phyloP scores from a whole-genome alignment of 345 rosid genomes.

The Cardiospermum halicacabum region DNA sequence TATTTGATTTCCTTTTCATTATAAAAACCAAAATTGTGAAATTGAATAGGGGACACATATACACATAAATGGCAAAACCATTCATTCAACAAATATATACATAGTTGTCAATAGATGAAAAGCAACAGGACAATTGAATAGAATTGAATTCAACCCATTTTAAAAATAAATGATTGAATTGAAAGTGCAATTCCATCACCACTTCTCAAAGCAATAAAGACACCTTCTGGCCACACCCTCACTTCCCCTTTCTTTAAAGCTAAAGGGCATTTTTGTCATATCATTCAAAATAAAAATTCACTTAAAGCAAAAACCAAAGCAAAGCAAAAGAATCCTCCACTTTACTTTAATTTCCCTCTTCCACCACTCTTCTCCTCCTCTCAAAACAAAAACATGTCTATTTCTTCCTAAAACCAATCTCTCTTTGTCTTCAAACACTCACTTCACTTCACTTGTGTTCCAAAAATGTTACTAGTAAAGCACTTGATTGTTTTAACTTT shows the following conservation, averaged over 20 bases:
- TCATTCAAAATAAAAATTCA: slow-evolving; percentile 19
- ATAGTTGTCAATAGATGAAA: slow-evolving; percentile 24
- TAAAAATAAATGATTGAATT: too few species aligned
- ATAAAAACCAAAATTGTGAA: not conserved
- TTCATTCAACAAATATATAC: not conserved
- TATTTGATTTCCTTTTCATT: not conserved
- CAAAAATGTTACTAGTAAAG: too few species aligned
- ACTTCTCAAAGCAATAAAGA: slow-evolving; percentile 49
- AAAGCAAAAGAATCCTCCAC: slow-evolving; percentile 26
- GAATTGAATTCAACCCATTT: too few species aligned
- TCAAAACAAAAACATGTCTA: too few species aligned
- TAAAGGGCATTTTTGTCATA: slow-evolving; percentile 45
- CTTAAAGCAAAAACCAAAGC: slow-evolving; percentile 16
- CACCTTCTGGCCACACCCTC: too few species aligned
- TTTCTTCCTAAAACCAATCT: too few species aligned
- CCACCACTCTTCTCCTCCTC: too few species aligned
- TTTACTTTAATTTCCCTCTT: slow-evolving; percentile 34
- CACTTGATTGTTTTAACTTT: slow-evolving; percentile 42
- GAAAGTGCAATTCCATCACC: slow-evolving; percentile 48
- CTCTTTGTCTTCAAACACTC: too few species aligned
- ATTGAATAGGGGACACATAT: not conserved
- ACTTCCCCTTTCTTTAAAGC: slow-evolving; percentile 46
- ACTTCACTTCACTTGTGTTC: too few species aligned
- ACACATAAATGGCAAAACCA: not conserved
- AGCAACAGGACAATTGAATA: slow-evolving; percentile 33